Evolutionary conservation across 2,329 filamentous ascomycete species (phyloP).

Genomic region (Aspergillus cejpii): DNA sequence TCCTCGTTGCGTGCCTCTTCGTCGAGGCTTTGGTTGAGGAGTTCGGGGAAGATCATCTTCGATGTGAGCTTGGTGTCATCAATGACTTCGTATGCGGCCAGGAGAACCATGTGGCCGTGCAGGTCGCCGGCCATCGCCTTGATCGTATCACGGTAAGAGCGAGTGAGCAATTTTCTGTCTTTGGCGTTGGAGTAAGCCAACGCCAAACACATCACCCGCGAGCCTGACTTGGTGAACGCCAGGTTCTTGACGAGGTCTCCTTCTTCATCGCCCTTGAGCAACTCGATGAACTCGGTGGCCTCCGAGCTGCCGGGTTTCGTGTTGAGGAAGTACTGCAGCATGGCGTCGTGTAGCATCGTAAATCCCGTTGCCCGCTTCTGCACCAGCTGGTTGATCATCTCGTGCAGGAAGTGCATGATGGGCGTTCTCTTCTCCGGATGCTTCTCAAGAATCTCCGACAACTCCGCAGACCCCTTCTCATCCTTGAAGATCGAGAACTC

Average conservation of each 20-base stretch:
- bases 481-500: conserved; percentile 79
- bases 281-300: conserved; percentile 77
- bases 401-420: conserved; percentile 77
- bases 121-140: conserved; percentile 75
- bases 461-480: conserved; percentile 54
- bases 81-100: conserved; percentile 82
- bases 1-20: conserved; percentile 39
- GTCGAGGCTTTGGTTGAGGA: conserved; percentile 61
- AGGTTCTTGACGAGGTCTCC: conserved; percentile 90
- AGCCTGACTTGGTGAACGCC: conserved; percentile 87
- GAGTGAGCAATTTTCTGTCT: conserved; percentile 82
- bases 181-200: conserved; percentile 83
- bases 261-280: conserved; percentile 84
- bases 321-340: conserved; percentile 92
- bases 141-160: conserved; percentile 83
- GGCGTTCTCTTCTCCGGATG: conserved; percentile 78
- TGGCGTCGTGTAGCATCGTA: conserved; percentile 95
- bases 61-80: conserved; percentile 87
- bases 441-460: conserved; percentile 66
- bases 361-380: conserved; percentile 97
- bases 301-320: conserved; percentile 71
- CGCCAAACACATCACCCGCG: conserved; percentile 70
- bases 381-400: conserved; percentile 83
- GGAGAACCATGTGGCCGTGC: conserved; percentile 70
- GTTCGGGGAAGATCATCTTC: conserved; percentile 80